Percentiles rank a stretch among this genome's conserved stretches.
phyloP scores from a whole-genome alignment of 2,329 filamentous ascomycete genomes.

The Paecilomyces variotii region DNA sequence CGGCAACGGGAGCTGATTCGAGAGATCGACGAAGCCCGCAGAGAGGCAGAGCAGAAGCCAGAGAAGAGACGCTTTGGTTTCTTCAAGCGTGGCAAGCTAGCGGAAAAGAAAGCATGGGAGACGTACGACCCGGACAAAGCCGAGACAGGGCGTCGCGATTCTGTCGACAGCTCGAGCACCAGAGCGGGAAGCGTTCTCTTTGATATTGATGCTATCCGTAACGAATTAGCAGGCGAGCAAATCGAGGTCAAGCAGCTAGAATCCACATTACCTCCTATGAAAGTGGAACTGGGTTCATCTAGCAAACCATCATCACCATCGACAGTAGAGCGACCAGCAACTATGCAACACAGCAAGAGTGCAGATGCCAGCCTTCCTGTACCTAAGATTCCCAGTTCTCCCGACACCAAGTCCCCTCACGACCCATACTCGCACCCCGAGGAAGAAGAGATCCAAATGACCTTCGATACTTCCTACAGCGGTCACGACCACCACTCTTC shows the following conservation, averaged over 20 bases:
- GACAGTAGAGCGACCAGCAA: not conserved
- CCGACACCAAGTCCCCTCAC: slow-evolving; percentile 6
- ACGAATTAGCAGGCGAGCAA: slow-evolving; percentile 68
- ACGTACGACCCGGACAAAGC: slow-evolving; percentile 65
- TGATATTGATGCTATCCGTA: slow-evolving; percentile 87
- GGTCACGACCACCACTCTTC: slow-evolving; percentile 20
- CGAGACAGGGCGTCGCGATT: slow-evolving; percentile 18
- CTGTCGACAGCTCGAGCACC: slow-evolving; percentile 17
- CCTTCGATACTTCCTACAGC: slow-evolving; percentile 59
- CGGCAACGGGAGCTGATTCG: slow-evolving; percentile 88
- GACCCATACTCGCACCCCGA: slow-evolving; percentile 7
- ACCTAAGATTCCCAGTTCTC: slow-evolving; percentile 8
- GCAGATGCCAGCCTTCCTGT: slow-evolving; percentile 25
- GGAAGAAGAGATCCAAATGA: slow-evolving; percentile 52
- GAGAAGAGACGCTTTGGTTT: slow-evolving; percentile 65
- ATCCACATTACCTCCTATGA: slow-evolving; percentile 84
- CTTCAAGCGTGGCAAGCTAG: slow-evolving; percentile 68
- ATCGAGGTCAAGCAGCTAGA: slow-evolving; percentile 71
- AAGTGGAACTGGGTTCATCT: slow-evolving; percentile 51
- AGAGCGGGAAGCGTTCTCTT: slow-evolving; percentile 61
- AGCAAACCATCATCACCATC: slow-evolving; percentile 1
- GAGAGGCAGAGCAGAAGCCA: slow-evolving; percentile 72
- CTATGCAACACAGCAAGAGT: slow-evolving; percentile 31
- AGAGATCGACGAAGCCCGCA: slow-evolving; percentile 91
- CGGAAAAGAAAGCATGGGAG: slow-evolving; percentile 84